Percentiles rank a stretch among this genome's conserved stretches.
These are phyloP conservation scores for Lactuca sativa DNA, from an alignment of 129 eudicot genomes.

Conservation along the genomic window DNA sequence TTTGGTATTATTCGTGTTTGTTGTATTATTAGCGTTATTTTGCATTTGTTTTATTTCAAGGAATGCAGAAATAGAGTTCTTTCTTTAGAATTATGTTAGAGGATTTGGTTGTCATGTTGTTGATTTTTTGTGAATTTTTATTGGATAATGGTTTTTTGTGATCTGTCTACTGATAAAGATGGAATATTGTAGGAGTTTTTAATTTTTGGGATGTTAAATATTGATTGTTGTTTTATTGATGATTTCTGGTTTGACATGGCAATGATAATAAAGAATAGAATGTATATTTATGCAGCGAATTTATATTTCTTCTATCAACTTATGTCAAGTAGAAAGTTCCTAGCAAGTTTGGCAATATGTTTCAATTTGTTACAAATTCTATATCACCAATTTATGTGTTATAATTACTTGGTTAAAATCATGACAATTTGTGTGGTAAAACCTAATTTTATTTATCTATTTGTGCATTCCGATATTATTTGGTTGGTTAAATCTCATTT, in stretches of 20 bases:
- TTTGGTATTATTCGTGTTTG: conserved; percentile 13
- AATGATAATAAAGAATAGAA: neutral
- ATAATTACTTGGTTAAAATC: no score
- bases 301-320: no score
- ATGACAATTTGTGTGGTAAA: no score
- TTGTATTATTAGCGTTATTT: conserved; percentile 30
- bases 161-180: neutral
- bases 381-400: neutral
- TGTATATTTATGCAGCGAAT: neutral
- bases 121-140: neutral
- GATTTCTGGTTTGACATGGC: neutral
- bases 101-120: conserved; percentile 11
- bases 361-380: neutral
- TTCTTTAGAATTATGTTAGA: neutral
- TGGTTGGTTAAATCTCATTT: neutral
- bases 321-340: neutral
- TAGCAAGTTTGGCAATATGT: neutral
- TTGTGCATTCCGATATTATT: no score
- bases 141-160: neutral
- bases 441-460: no score
- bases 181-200: neutral
- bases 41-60: conserved; percentile 16
- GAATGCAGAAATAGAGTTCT: conserved; percentile 6
- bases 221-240: neutral
- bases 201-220: neutral